A percentile compares a stretch with the other conserved stretches of the same genome.
phyloP scores from a whole-genome alignment of 2,329 filamentous ascomycete genomes.

The Lecanoromycetidae sp. region DNA sequence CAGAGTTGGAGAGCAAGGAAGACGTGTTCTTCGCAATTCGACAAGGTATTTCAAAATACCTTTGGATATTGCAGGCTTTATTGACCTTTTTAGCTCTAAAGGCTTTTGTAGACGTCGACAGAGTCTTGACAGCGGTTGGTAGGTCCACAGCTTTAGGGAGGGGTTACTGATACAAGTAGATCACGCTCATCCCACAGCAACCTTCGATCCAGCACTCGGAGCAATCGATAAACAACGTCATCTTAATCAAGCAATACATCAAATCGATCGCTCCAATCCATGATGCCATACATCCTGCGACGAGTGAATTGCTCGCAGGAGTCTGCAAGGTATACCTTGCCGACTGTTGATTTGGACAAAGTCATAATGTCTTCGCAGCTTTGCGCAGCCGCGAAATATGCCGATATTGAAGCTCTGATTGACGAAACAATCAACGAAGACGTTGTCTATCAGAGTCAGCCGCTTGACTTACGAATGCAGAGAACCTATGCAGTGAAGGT shows the following conservation, averaged over 20 bases:
- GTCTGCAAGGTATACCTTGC: slow-evolving; percentile 46
- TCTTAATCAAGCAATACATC: slow-evolving; percentile 76
- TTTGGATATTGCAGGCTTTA: not conserved
- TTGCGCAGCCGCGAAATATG: slow-evolving; percentile 52
- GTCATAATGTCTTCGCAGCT: slow-evolving; percentile 30
- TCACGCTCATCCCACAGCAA: slow-evolving; percentile 63
- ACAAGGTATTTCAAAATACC: slow-evolving; percentile 39
- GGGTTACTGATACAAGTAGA: slow-evolving; percentile 32
- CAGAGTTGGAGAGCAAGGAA: slow-evolving; percentile 69
- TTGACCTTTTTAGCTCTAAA: slow-evolving; percentile 49
- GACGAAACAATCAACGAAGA: slow-evolving; percentile 64
- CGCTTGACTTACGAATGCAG: slow-evolving; percentile 80
- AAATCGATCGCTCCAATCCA: slow-evolving; percentile 54
- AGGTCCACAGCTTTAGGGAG: not conserved
- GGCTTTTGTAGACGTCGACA: slow-evolving; percentile 66
- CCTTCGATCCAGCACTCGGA: slow-evolving; percentile 57
- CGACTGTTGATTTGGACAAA: not conserved
- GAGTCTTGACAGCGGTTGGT: slow-evolving; percentile 59
- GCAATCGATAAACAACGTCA: slow-evolving; percentile 71
- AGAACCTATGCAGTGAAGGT: slow-evolving; percentile 79
- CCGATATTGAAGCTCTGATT: slow-evolving; percentile 53
- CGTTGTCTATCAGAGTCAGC: slow-evolving; percentile 62
- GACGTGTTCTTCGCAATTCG: slow-evolving; percentile 72
- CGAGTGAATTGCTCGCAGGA: slow-evolving; percentile 51
- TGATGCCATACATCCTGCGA: slow-evolving; percentile 53